Evolutionary conservation across 2,329 filamentous ascomycete genomes (phyloP), one percentile per base, ranked within the genome.

Genomic region (Apiospora kogelbergensis): DNA sequence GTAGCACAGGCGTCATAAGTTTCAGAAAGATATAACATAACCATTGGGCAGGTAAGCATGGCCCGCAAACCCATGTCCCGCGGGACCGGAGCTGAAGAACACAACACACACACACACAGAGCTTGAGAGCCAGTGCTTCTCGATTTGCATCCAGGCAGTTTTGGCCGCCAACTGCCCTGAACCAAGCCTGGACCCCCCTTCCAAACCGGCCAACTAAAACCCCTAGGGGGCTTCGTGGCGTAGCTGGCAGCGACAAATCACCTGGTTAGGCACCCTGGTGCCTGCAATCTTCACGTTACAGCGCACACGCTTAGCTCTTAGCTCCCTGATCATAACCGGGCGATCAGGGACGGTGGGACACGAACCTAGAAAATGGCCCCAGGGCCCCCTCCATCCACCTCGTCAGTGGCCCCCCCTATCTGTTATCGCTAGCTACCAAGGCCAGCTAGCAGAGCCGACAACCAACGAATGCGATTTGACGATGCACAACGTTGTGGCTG

Each of bases 1-100:
- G 64, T 66, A 46, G 65, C 65, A 66, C 65, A 66, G 44, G 65
- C 65, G 45, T 66, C 65, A 40, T 48, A 40, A 66, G 65, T 66
- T 66, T 66, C 65, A 66, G 45, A 46, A 44, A 20, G 26, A 60
- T 60, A 37, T 60, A 60, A 60, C 53, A 60, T 17, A 60, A 33
- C 48, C 26, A 57, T 57, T 57, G 48, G 48, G 48, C 30, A 57
- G 48, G 48, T 26, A 57, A 57, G 48, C n/a, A 26, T 33, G 6
- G 26, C 20, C 24, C 13, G 17, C 15, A 53, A 26, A 17, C 48
- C 48, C 33, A n/a, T 20, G 53, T 11, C 26, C 53, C 53, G 53
- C 53, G 53, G 53, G 53, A n/a, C 53, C 53, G 30, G 53, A 60
- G 53, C 53, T 37, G 53, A n/a, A 60, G 53, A 57, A 7, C 33